A percentile compares a stretch with the other conserved stretches of the same genome.
phyloP scores from a whole-genome alignment of 208 protist species.

The Porcisia deanei region DNA sequence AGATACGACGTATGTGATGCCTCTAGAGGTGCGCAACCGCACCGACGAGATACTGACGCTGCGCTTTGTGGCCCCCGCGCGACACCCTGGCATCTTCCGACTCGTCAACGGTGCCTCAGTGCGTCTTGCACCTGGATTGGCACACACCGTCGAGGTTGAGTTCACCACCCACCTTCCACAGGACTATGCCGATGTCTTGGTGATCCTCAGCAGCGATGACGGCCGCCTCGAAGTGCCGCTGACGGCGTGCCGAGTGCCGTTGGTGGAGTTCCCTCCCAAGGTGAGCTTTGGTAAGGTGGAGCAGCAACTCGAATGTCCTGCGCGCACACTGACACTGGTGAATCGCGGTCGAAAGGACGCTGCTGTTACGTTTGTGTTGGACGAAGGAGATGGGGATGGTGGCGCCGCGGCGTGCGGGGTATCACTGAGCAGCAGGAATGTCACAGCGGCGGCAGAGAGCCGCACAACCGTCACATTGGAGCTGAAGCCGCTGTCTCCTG shows the following conservation, averaged over 20 bases:
- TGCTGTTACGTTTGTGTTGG: slow-evolving; percentile 31
- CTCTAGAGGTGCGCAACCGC: slow-evolving; percentile 81
- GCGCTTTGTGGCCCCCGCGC: slow-evolving; percentile 72
- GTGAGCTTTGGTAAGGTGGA: slow-evolving; percentile 80
- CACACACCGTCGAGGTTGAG: slow-evolving; percentile 79
- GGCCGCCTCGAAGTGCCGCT: slow-evolving; percentile 69
- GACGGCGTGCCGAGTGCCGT: slow-evolving; percentile 58
- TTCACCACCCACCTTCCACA: slow-evolving; percentile 71
- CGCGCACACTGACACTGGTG: slow-evolving; percentile 49
- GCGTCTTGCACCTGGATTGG: slow-evolving; percentile 72
- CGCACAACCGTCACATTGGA: slow-evolving; percentile 55
- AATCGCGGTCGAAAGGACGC: slow-evolving; percentile 78
- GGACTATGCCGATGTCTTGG: slow-evolving; percentile 79
- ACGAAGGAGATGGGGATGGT: background rate
- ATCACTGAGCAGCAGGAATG: slow-evolving; percentile 16
- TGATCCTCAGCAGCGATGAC: slow-evolving; percentile 68
- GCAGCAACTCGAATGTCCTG: slow-evolving; percentile 48
- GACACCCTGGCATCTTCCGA: slow-evolving; percentile 55
- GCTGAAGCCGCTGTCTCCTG: slow-evolving; percentile 50
- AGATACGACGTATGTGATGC: slow-evolving; percentile 86
- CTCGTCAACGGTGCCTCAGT: slow-evolving; percentile 67
- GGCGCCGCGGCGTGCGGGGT: slow-evolving; percentile 16
- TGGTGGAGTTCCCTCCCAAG: slow-evolving; percentile 50
- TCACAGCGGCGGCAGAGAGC: slow-evolving; percentile 41
- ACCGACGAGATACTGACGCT: slow-evolving; percentile 60